Evolutionary conservation across 352 stramenopile genomes (phyloP).

Genomic region (Pythium vanterpoolii): DNA sequence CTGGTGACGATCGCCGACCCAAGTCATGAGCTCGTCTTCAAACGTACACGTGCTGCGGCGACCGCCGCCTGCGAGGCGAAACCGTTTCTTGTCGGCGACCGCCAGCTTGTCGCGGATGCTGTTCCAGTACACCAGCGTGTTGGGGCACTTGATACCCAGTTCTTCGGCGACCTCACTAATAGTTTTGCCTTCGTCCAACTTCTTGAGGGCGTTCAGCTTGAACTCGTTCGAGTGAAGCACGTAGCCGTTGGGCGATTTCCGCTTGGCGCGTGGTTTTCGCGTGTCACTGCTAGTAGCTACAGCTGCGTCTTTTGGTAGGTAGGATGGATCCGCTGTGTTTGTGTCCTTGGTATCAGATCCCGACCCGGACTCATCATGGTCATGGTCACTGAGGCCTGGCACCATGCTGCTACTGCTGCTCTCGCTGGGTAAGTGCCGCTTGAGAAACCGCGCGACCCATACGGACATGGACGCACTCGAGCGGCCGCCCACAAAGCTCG

Average conservation of each 20-base stretch:
- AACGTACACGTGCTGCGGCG: slow-evolving; percentile 68
- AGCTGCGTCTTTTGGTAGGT: background rate
- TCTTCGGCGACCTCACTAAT: slow-evolving; percentile 56
- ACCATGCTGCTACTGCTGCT: background rate
- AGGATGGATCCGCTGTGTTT: background rate
- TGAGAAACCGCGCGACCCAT: slow-evolving; percentile 63
- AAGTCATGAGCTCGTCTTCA: slow-evolving; percentile 69
- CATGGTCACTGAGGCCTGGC: slow-evolving; percentile 18
- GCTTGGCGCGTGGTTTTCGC: slow-evolving; percentile 37
- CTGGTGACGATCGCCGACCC: slow-evolving; percentile 66
- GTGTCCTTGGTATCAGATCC: slow-evolving; percentile 10
- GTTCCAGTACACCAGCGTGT: slow-evolving; percentile 71
- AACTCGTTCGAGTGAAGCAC: slow-evolving; percentile 78
- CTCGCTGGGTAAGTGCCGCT: slow-evolving; percentile 44
- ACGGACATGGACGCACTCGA: slow-evolving; percentile 53
- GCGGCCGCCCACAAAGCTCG: slow-evolving; percentile 52
- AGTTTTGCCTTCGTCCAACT: slow-evolving; percentile 66
- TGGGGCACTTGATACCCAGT: slow-evolving; percentile 65
- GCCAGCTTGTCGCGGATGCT: slow-evolving; percentile 75
- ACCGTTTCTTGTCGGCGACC: slow-evolving; percentile 70
- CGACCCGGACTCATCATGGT: slow-evolving; percentile 2
- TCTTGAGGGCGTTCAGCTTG: slow-evolving; percentile 67
- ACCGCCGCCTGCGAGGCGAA: slow-evolving; percentile 59
- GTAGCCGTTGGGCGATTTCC: slow-evolving; percentile 51
- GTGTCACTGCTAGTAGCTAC: background rate